phyloP scores from a whole-genome alignment of 371 early-diverging fungal genomes.

The Chytridiales sp. region DNA sequence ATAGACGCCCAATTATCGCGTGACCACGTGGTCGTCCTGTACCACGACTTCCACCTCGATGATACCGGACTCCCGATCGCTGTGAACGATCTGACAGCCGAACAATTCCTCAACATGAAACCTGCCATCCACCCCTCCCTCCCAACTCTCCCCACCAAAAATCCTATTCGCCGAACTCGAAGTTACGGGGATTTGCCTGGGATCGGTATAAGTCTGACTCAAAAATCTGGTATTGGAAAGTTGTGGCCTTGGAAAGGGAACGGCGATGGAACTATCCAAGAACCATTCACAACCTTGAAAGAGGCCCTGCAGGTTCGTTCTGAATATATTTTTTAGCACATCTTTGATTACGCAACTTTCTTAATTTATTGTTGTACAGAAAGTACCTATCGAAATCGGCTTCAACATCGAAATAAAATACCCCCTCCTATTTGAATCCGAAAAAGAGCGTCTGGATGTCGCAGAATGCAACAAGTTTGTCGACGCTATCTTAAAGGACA shows the following conservation, averaged over 20 bases:
- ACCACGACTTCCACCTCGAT: constrained; percentile 83
- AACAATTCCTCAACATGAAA: constrained; percentile 68
- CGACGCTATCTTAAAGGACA: constrained; percentile 78
- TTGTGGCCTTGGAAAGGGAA: constrained; percentile 45
- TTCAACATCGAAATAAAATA: constrained; percentile 98
- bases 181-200: constrained; percentile 8
- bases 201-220: background rate
- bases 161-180: background rate
- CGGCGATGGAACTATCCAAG: constrained; percentile 59
- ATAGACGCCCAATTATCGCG: constrained; percentile 93
- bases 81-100: constrained; percentile 66
- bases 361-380: constrained; percentile 20
- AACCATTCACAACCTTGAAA: constrained; percentile 78
- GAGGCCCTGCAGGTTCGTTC: constrained; percentile 67
- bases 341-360: too few relatives aligned
- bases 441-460: constrained; percentile 59
- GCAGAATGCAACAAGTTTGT: constrained; percentile 85
- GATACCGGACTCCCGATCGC: constrained; percentile 66
- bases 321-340: background rate
- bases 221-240: constrained; percentile 21
- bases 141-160: constrained; percentile 35
- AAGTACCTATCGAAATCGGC: constrained; percentile 75
- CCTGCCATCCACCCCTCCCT: constrained; percentile 32
- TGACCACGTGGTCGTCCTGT: constrained; percentile 87
- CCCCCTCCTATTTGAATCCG: constrained; percentile 87